Evolutionary conservation across 1,139 yeast species (phyloP), one percentile per base, ranked within the genome.

Genomic region (Zygoascus hellenicus): DNA sequence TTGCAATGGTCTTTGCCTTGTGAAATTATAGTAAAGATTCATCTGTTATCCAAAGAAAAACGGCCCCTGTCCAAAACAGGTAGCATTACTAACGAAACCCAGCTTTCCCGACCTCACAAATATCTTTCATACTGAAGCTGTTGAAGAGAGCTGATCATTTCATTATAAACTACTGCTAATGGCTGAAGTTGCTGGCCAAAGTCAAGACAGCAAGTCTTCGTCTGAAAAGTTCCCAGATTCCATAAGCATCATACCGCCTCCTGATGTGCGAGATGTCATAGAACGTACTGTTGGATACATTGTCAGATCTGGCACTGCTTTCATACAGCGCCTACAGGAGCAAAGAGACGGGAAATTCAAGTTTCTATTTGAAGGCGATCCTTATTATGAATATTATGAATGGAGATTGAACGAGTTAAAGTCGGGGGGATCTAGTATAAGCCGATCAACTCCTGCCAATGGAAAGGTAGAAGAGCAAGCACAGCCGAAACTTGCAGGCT

Each of bases 231-330:
- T 22, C 26, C 26, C 26, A 22, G 26, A 22, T 22, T 22, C 26
- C 7, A 22, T 22, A 22, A 22, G 26, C 26, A 36, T 65, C 11
- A 63, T 78, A 2, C 89, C 89, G 0, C 85, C 87, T 1, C 72
- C 71, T 1, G 80, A 80, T 19, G 62, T 80, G 5, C 68, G 76
- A 41, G 58, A 50, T 15, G 73, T 79, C 7, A 81, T 89, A 13
- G 82, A 78, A 47, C 85, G 83, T 59, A 86, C 96, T 0, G 86
- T 83, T 1, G 77, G 70, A 2, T 87, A 83, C 59, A 87, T 89
- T 9, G 58, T 69, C 30, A 74, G 85, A 54, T 84, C 86, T 60
- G 96, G 96, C 0, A 49, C 61, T 58, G 32, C 65, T 26, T 47
- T 88, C 64, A 94, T 83, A 57, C 71, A 72, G 5, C 69, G 87